phyloP scores from a whole-genome alignment of 2,329 filamentous ascomycete species.

The Arthrobotrys conoides region DNA sequence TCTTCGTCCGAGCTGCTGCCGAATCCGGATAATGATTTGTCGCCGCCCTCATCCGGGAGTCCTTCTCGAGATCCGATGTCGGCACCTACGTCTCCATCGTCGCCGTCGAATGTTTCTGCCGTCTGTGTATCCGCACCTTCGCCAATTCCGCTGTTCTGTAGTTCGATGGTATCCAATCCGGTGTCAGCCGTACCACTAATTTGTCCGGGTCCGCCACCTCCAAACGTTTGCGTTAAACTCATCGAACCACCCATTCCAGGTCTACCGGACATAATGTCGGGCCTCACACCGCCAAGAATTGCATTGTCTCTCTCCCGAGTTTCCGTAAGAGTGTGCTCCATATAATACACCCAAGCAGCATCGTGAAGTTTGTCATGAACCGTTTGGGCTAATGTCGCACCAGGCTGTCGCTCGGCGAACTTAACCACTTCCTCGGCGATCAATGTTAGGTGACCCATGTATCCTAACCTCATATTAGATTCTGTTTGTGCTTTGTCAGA shows the following conservation, averaged over 20 bases:
- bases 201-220: conserved; percentile 53
- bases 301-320: conserved; percentile 97
- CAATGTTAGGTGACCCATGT: conserved; percentile 97
- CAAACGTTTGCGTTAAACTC: conserved; percentile 62
- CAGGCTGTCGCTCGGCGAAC: conserved; percentile 93
- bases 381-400: conserved; percentile 84
- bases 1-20: conserved; percentile 97
- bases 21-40: conserved; percentile 86
- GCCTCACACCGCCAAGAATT: conserved; percentile 94
- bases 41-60: conserved; percentile 67
- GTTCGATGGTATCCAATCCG: conserved; percentile 64
- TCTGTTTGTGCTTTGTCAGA: conserved; percentile 88
- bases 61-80: conserved; percentile 57
- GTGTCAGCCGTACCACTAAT: conserved; percentile 40
- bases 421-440: conserved; percentile 99
- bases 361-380: conserved; percentile 92
- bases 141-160: conserved; percentile 63
- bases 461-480: conserved; percentile 91
- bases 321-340: conserved; percentile 91
- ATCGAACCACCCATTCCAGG: conserved; percentile 67
- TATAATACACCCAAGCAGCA: conserved; percentile 92
- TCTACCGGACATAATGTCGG: conserved; percentile 87
- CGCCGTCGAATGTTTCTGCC: conserved; percentile 71
- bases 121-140: conserved; percentile 65
- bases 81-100: conserved; percentile 72